Evolutionary conservation across 805 yeast genomes (phyloP), one percentile per base, ranked within the genome.

Genomic region (Ogataea wickerhamii): DNA sequence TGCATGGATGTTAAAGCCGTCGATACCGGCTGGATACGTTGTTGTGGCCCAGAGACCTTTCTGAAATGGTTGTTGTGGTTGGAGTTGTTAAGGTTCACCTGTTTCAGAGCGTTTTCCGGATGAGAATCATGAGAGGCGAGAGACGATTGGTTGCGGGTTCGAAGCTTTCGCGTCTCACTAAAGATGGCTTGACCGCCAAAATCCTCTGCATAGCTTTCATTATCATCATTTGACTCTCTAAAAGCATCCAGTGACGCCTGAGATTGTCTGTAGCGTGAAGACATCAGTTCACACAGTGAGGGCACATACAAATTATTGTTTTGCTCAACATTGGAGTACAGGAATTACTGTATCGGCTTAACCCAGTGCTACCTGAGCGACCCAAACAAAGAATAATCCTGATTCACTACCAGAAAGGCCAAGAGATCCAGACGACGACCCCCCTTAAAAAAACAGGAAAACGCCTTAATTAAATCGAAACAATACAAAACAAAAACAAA

Each of bases 31-130:
- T 16, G 18, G 7, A 16, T 7, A 13, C 14, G 18, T 27, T 27
- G 30, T 13, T 27, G 30, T 12, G 18, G 16, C 8, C 18, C 30
- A n/a, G 30, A 27, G 7, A 27, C 13, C n/a, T 27, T 27, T 29
- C 26, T n/a, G 18, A 18, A 27, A 23, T 33, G 41, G 48, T 40
- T 40, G 42, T 37, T 40, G 36, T 37, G 43, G 42, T 37, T 39
- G 28, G 33, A 34, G 32, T 40, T 44, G 42, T 36, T 44, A 18
- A 41, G 43, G 27, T 36, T 37, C 13, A 37, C 2, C 16, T 12
- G 33, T 37, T 36, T 35, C 28, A 40, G 26, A 25, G 47, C 36
- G 37, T 34, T 34, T 10, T 37, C 47, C 11, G 24, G 21, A 27
- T 35, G 30, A 18, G n/a, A 14, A 12, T 12, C 18, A 27, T 13